Evolutionary conservation across 305 asterid genomes (phyloP).

Genomic region (Rubia balearica): DNA sequence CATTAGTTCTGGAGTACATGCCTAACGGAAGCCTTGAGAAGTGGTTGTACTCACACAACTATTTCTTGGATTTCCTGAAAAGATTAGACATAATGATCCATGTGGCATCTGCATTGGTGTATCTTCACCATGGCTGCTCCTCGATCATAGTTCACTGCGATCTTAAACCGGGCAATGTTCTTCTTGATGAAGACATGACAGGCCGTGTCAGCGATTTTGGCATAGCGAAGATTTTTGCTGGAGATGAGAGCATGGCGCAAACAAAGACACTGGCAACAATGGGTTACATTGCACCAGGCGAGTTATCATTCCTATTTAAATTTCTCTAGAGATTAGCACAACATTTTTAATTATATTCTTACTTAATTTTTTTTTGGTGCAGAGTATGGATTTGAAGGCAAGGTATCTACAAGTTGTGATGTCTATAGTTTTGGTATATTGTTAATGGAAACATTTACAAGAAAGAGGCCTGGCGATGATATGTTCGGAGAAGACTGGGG

Average conservation of each 20-base stretch:
- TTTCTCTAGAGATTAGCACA: neutral
- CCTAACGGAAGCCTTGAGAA: conserved; percentile 11
- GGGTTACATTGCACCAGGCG: conserved; percentile 6
- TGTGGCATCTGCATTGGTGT: conserved; percentile 11
- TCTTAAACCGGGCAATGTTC: conserved; percentile 1
- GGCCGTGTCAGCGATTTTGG: conserved; percentile 30
- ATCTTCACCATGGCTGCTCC: conserved; percentile 14
- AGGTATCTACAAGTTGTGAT: neutral
- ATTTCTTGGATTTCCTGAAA: conserved; percentile 2
- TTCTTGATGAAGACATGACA: conserved; percentile 21
- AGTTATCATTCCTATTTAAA: neutral
- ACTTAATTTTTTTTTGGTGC: neutral
- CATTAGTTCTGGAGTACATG: conserved; percentile 7
- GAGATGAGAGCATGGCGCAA: neutral
- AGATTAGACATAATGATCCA: conserved; percentile 8
- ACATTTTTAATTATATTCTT: neutral
- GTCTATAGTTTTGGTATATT: conserved; percentile 20
- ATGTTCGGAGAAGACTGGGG: conserved; percentile 5
- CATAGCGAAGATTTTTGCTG: neutral
- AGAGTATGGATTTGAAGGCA: neutral
- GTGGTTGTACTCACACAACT: conserved; percentile 11
- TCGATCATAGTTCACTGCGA: conserved; percentile 1
- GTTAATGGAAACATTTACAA: conserved; percentile 23
- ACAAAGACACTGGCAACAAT: conserved; percentile 4
- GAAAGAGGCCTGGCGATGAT: conserved; percentile 24